Base-by-base conservation (phyloP, 2,329 filamentous ascomycete species). In the Reticulascus tulasneorum region DNA sequence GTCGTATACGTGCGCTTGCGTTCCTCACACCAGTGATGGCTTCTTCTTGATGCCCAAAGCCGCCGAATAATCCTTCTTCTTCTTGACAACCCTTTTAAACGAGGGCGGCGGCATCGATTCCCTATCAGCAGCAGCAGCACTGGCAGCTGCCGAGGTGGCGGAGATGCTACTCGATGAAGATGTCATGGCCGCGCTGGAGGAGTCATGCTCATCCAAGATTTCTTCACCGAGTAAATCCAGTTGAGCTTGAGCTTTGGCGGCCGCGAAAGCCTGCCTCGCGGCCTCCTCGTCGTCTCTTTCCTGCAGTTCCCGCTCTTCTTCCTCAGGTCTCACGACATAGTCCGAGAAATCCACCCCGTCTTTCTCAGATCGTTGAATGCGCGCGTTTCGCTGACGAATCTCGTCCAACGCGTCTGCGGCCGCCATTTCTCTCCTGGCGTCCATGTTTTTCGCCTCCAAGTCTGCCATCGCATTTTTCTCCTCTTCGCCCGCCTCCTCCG, bases 401-500 rank as follows among this genome's bases (percentile, higher is more conserved):
- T 96, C 90, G 60, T 98, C 93, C 37, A 98, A 66, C 7, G 90
- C 91, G 67, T 98, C 93, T 3, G 93, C 93, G 28, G 96, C 87
- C 13, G 86, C 87, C 90, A 98, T 98, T 63, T 98, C 93, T 25
- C 84, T 75, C 67, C 93, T 90, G 1, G 90, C 90, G 59, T 98
- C 93, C 16, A 85, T 67, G 37, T 91, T 95, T 67, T 97, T 97
- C 45, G 85, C 83, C 65, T 98, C 93, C 29, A 98, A 66, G 56
- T 96, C 90, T 38, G 85, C 85, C 94, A 98, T 98, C 16, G 88
- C 87, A 59, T 96, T 90, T 47, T 81, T 75, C 60, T 95, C 88
- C 47, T 77, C 71, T 35, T 73, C 71, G 23, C 74, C 78, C 9
- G 73, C 74, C 3, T 73, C 76, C 48, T 80, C 75, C 15, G 71